These are phyloP conservation scores for Saussurea involucrata DNA, from an alignment of 129 eudicot species.

Conservation along the genomic window DNA sequence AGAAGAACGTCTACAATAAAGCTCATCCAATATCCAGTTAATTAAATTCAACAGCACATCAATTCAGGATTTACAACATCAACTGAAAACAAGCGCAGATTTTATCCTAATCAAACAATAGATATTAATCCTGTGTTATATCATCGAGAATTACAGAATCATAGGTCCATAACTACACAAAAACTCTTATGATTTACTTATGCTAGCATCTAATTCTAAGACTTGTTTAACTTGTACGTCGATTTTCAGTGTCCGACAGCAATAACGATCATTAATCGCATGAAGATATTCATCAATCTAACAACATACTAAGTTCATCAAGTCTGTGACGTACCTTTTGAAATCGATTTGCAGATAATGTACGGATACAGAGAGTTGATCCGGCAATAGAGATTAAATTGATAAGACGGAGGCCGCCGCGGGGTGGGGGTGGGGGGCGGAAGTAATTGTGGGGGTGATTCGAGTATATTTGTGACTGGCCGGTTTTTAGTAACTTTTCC, in stretches of 20 bases:
- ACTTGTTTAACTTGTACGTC: not conserved
- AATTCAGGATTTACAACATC: not conserved
- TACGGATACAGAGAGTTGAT: not conserved
- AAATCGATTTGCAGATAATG: not conserved
- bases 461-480: not conserved
- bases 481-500: slow-evolving; percentile 11
- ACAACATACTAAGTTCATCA: slow-evolving; percentile 11
- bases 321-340: slow-evolving; percentile 17
- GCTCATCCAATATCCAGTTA: not conserved
- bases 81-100: not conserved
- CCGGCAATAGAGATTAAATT: not conserved
- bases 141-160: not conserved
- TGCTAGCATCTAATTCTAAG: not conserved
- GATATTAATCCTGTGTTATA: not conserved
- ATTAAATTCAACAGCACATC: not conserved
- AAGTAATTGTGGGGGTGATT: not conserved
- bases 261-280: not conserved
- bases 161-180: not conserved
- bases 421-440: not conserved
- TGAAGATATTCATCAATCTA: not conserved
- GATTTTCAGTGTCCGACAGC: not conserved
- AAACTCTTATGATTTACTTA: not conserved
- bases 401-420: not conserved
- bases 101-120: not conserved
- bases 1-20: not conserved